phyloP scores from a whole-genome alignment of 2,329 filamentous ascomycete genomes.

The Ilyonectria mors-panacis region DNA sequence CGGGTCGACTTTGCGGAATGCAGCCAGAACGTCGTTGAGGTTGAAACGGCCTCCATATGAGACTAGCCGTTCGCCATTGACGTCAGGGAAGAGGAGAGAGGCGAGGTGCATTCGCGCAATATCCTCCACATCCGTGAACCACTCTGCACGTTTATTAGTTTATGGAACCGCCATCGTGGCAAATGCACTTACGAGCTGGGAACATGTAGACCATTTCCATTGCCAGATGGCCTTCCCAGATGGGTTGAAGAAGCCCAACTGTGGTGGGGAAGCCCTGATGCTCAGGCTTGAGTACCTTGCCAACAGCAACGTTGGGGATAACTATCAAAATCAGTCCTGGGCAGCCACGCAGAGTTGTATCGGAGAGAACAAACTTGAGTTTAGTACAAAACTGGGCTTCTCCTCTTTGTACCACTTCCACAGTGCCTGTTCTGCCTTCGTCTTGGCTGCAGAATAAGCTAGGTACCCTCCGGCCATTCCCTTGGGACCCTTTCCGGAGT shows the following conservation, averaged over 20 bases:
- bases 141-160: constrained; percentile 5
- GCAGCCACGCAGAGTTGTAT: background rate
- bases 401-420: constrained; percentile 24
- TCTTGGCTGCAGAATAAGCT: constrained; percentile 20
- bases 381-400: constrained; percentile 20
- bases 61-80: constrained; percentile 11
- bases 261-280: constrained; percentile 17
- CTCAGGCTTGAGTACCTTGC: constrained; percentile 7
- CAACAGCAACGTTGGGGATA: constrained; percentile 13
- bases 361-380: constrained; percentile 5
- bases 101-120: constrained; percentile 15
- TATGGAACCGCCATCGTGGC: background rate
- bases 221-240: constrained; percentile 18
- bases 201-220: constrained; percentile 11
- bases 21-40: constrained; percentile 17
- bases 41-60: constrained; percentile 14
- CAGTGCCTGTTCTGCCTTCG: constrained; percentile 24
- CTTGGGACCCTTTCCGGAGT: constrained; percentile 14
- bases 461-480: constrained; percentile 14
- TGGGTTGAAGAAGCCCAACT: constrained; percentile 12
- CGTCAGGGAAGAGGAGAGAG: constrained; percentile 11
- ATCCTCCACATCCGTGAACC: constrained; percentile 21
- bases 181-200: constrained; percentile 12
- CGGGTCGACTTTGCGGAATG: constrained; percentile 10
- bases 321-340: constrained; percentile 3